These are phyloP conservation scores for Russula compacta DNA, from an alignment of 768 basidiomycete genomes.

Conservation along the genomic window DNA sequence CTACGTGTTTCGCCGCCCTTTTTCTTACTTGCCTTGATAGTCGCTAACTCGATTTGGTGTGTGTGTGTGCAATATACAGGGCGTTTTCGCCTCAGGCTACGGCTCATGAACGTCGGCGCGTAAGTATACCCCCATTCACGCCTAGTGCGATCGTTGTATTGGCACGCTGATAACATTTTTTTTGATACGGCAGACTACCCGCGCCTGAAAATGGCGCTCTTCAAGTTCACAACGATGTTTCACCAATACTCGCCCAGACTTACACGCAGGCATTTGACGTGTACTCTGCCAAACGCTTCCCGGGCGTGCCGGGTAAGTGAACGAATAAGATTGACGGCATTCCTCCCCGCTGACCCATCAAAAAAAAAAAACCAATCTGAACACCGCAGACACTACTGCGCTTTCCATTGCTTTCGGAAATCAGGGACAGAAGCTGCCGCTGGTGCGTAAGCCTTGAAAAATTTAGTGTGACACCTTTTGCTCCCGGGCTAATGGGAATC, in stretches of 20 bases:
- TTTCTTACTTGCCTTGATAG: not conserved
- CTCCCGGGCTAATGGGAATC: constrained; percentile 19
- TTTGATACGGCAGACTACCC: constrained; percentile 28
- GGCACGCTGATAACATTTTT: not conserved
- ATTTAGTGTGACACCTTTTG: constrained; percentile 9
- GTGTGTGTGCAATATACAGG: constrained; percentile 38
- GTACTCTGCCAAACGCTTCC: constrained; percentile 89
- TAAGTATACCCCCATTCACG: constrained; percentile 39
- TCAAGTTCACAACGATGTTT: constrained; percentile 56
- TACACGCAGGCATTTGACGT: constrained; percentile 82
- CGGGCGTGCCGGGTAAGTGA: constrained; percentile 76
- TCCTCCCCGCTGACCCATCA: no score
- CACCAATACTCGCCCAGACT: constrained; percentile 74
- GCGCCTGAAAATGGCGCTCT: constrained; percentile 61
- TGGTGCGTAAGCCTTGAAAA: constrained; percentile 38
- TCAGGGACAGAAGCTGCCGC: constrained; percentile 81
- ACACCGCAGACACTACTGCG: constrained; percentile 65
- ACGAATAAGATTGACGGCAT: not conserved
- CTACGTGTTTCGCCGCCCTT: constrained; percentile 13
- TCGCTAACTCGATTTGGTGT: constrained; percentile 11
- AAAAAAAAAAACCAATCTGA: not conserved
- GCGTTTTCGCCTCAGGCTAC: constrained; percentile 74
- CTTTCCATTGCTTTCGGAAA: constrained; percentile 83
- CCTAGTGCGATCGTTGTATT: not conserved
- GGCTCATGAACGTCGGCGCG: constrained; percentile 87